Evolutionary conservation across 2,329 filamentous ascomycete species (phyloP).

Genomic region (Aspergillus flavus): DNA sequence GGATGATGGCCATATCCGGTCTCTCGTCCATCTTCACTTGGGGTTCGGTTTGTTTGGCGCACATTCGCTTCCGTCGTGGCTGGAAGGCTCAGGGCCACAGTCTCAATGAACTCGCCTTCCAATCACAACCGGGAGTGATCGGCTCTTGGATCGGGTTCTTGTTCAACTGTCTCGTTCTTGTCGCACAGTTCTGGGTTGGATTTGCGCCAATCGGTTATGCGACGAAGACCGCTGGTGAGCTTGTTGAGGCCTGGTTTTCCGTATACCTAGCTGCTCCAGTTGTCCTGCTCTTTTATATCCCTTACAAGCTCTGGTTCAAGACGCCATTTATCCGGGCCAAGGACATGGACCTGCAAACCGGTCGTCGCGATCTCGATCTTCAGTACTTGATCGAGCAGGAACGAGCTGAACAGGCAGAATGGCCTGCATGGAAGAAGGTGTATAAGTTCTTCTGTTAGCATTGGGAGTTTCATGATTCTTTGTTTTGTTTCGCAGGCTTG

Average conservation of each 20-base stretch:
- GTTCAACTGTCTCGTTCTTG: constrained; percentile 74
- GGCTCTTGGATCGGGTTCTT: constrained; percentile 80
- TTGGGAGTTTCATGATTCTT: background rate
- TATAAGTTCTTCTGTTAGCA: constrained; percentile 76
- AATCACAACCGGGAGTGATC: constrained; percentile 73
- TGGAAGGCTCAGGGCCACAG: constrained; percentile 71
- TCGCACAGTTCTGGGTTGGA: constrained; percentile 87
- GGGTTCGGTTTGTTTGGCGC: constrained; percentile 82
- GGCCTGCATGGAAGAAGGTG: constrained; percentile 75
- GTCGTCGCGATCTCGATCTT: constrained; percentile 81
- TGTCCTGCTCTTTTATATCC: constrained; percentile 64
- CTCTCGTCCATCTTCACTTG: constrained; percentile 76
- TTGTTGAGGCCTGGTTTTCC: constrained; percentile 70
- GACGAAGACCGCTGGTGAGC: constrained; percentile 45
- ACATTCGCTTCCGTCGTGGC: constrained; percentile 87
- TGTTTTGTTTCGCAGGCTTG: constrained; percentile 12
- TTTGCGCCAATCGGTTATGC: constrained; percentile 70
- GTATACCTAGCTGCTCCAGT: constrained; percentile 60
- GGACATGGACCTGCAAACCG: constrained; percentile 87
- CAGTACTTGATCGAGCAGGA: constrained; percentile 79
- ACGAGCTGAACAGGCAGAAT: constrained; percentile 68
- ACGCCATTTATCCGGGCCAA: constrained; percentile 67
- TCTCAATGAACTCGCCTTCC: constrained; percentile 79
- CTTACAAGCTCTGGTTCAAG: constrained; percentile 73
- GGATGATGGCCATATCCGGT: constrained; percentile 76